These are phyloP conservation scores for Exophiala phaeomuriformis DNA, from an alignment of 2,329 filamentous ascomycete genomes.

Conservation along the genomic window DNA sequence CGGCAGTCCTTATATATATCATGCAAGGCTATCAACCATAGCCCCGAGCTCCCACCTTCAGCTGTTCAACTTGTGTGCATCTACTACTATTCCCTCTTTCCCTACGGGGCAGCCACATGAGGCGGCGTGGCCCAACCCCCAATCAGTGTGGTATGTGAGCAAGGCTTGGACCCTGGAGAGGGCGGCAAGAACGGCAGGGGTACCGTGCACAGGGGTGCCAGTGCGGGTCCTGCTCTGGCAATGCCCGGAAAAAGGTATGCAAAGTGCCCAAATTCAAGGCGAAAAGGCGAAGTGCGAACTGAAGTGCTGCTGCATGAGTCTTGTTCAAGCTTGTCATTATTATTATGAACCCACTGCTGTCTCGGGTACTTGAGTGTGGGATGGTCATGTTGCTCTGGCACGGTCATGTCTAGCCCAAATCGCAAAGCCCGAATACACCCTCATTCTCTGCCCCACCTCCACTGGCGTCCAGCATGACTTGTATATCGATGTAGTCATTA, in stretches of 20 bases:
- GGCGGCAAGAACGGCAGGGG: not conserved
- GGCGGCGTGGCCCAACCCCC: conserved; percentile 14
- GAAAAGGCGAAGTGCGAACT: conserved; percentile 7
- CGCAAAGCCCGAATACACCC: conserved; percentile 17
- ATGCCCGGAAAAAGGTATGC: conserved; percentile 6
- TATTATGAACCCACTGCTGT: conserved; percentile 5
- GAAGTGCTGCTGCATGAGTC: not conserved
- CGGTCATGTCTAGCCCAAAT: conserved; percentile 5
- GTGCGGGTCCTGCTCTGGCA: conserved; percentile 1
- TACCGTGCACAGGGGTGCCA: not conserved
- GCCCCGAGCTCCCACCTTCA: not conserved
- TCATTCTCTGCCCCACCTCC: conserved; percentile 1
- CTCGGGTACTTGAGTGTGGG: conserved; percentile 9
- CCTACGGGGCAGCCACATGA: conserved; percentile 19
- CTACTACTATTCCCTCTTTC: conserved; percentile 5
- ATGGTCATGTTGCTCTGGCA: conserved; percentile 13
- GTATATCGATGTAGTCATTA: conserved; percentile 14
- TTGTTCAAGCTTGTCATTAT: conserved; percentile 3
- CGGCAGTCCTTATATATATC: conserved; percentile 13
- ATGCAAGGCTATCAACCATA: conserved; percentile 17
- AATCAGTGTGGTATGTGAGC: conserved; percentile 8
- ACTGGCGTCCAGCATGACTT: conserved; percentile 14
- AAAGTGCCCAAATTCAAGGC: conserved; percentile 1
- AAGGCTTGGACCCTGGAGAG: conserved; percentile 11
- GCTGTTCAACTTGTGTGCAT: conserved; percentile 3